These are phyloP conservation scores for Moricandia arvensis DNA, from an alignment of 345 rosid genomes.

Conservation along the genomic window DNA sequence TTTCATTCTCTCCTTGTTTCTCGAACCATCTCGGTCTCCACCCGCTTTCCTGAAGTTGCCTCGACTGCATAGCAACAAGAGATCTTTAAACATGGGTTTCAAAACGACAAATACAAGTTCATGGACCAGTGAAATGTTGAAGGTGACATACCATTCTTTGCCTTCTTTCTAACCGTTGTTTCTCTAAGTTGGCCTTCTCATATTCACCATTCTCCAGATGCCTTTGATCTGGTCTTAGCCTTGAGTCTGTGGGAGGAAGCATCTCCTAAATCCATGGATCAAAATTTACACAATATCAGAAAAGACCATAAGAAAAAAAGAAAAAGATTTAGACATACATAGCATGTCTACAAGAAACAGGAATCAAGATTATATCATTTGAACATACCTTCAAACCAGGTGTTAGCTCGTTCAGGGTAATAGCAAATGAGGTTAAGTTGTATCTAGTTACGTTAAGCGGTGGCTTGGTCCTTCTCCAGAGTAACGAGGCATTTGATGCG, in stretches of 20 bases:
- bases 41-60: constrained; percentile 86
- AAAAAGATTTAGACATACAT: neutral
- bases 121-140: neutral
- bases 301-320: neutral
- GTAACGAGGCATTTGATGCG: constrained; percentile 57
- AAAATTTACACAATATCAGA: constrained; percentile 16
- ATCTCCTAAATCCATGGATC: constrained; percentile 63
- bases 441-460: constrained; percentile 43
- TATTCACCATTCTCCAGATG: constrained; percentile 66
- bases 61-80: constrained; percentile 49
- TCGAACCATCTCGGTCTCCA: constrained; percentile 94
- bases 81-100: neutral
- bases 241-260: constrained; percentile 97
- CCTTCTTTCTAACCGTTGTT: constrained; percentile 90
- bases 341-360: neutral
- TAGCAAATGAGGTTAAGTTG: constrained; percentile 76
- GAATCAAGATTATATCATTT: neutral
- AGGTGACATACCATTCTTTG: constrained; percentile 77
- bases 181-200: constrained; percentile 91
- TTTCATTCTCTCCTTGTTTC: constrained; percentile 57
- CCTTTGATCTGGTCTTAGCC: constrained; percentile 79
- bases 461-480: constrained; percentile 82
- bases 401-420: constrained; percentile 84
- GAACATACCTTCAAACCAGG: constrained; percentile 82
- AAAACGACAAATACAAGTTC: neutral